phyloP scores from a whole-genome alignment of 2,329 filamentous ascomycete species.

The Fusarium sp. region DNA sequence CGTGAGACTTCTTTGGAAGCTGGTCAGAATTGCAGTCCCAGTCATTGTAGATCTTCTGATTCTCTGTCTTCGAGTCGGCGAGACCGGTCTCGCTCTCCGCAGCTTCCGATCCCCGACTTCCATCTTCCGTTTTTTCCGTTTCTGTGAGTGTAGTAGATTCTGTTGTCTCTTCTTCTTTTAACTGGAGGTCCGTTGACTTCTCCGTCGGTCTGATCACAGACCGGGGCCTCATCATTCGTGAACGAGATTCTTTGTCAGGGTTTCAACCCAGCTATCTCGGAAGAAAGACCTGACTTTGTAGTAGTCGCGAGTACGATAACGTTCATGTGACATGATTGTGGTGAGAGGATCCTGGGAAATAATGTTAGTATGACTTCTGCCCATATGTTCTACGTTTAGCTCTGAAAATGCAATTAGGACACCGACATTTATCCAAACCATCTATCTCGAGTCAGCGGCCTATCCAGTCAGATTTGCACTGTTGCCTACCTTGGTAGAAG shows the following conservation, averaged over 20 bases:
- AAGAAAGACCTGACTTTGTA: not conserved
- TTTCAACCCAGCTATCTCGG: conserved; percentile 1
- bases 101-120: not conserved
- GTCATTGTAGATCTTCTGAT: not conserved
- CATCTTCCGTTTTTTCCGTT: too few relatives aligned
- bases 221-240: conserved; percentile 6
- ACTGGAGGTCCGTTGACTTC: not conserved
- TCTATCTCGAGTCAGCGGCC: not conserved
- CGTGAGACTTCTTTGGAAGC: not conserved
- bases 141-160: not conserved
- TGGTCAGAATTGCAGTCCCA: not conserved
- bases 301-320: not conserved
- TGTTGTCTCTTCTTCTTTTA: not conserved
- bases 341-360: not conserved
- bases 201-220: not conserved
- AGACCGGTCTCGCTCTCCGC: too few relatives aligned
- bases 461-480: not conserved
- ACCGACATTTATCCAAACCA: conserved; percentile 21
- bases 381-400: too few relatives aligned
- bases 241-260: not conserved
- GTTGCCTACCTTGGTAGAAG: conserved; percentile 3
- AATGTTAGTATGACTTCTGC: not conserved
- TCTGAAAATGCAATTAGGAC: too few relatives aligned
- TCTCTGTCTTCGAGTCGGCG: not conserved
- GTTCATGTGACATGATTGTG: not conserved